Percentiles rank a stretch among this genome's conserved stretches.
phyloP scores from a whole-genome alignment of 345 rosid species.

The Hibiscus trionum region DNA sequence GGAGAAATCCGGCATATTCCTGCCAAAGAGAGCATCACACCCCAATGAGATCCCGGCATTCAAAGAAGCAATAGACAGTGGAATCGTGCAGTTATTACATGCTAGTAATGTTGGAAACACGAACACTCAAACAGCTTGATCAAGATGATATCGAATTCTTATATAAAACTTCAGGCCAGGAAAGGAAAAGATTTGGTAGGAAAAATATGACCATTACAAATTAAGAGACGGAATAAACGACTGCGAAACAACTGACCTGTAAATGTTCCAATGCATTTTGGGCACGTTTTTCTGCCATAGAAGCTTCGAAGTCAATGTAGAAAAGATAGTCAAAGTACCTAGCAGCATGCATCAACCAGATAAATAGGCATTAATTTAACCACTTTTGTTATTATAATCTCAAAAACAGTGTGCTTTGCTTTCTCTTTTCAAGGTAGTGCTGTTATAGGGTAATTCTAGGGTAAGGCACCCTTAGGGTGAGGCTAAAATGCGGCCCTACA shows the following conservation, averaged over 20 bases:
- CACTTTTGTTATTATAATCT: not conserved
- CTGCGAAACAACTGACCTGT: conserved; percentile 41
- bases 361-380: not conserved
- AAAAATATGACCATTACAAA: not conserved
- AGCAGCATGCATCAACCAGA: conserved; percentile 19
- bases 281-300: conserved; percentile 85
- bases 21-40: conserved; percentile 19
- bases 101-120: not conserved
- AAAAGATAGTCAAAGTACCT: conserved; percentile 94
- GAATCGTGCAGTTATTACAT: not conserved
- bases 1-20: conserved; percentile 74
- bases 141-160: not conserved
- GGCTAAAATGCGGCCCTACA: too few species aligned
- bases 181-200: too few species aligned
- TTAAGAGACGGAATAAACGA: not conserved
- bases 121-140: not conserved
- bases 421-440: not conserved
- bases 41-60: not conserved
- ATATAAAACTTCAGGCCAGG: not conserved
- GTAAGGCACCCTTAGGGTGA: too few species aligned
- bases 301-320: conserved; percentile 84
- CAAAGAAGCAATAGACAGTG: not conserved
- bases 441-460: too few species aligned
- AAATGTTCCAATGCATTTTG: conserved; percentile 73
- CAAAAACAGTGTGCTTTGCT: not conserved